Evolutionary conservation across 768 basidiomycete species (phyloP).

Genomic region (Chiua virens): DNA sequence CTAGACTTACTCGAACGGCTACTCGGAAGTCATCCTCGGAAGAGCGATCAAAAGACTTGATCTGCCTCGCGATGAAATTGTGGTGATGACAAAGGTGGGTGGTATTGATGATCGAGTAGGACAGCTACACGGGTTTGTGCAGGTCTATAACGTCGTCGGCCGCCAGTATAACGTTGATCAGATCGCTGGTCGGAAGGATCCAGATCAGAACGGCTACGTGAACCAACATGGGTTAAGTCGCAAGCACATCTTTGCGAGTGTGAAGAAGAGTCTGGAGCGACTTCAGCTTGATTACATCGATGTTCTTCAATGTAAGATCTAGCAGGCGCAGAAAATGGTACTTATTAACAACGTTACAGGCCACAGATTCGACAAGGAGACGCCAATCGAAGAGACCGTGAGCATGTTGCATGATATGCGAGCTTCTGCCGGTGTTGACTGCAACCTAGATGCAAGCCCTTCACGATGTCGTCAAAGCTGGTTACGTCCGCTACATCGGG

Average conservation of each 20-base stretch:
- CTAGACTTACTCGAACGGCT: constrained; percentile 65
- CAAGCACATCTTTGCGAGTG: constrained; percentile 62
- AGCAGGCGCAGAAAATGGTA: neutral
- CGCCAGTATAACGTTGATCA: constrained; percentile 15
- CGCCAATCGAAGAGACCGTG: constrained; percentile 48
- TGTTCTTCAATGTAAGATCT: constrained; percentile 46
- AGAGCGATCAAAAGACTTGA: constrained; percentile 67
- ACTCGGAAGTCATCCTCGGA: constrained; percentile 66
- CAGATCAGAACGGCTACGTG: constrained; percentile 44
- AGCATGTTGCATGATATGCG: neutral
- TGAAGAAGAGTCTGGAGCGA: constrained; percentile 42
- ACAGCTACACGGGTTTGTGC: neutral
- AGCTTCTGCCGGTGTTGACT: neutral
- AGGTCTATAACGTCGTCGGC: constrained; percentile 45
- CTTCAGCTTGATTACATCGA: constrained; percentile 57
- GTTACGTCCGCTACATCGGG: constrained; percentile 48
- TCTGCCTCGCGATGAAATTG: constrained; percentile 72
- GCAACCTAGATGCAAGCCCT: constrained; percentile 44
- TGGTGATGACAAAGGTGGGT: constrained; percentile 72
- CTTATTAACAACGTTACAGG: constrained; percentile 22
- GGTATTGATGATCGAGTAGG: neutral
- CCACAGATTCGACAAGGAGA: constrained; percentile 51
- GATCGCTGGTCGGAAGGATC: constrained; percentile 17
- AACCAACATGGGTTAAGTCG: constrained; percentile 49
- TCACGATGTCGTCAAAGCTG: constrained; percentile 50